Evolutionary conservation across 139 green algal species (phyloP).

Genomic region (Trebouxia sp.): DNA sequence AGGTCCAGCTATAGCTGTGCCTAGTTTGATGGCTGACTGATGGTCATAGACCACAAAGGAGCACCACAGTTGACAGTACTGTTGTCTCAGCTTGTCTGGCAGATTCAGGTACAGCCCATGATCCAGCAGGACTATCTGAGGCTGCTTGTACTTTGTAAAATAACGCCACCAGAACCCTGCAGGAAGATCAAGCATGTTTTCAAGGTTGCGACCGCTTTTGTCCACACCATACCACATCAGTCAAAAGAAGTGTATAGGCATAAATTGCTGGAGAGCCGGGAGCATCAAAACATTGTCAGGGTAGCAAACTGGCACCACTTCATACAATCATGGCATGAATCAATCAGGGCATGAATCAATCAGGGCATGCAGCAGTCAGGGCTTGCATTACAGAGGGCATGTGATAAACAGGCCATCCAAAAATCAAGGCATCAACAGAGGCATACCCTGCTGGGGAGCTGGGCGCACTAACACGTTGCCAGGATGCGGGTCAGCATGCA

Average conservation of each 20-base stretch:
- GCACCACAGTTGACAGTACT: conserved; percentile 79
- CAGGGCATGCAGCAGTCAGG: background rate
- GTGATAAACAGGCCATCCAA: background rate
- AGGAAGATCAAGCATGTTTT: background rate
- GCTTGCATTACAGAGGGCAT: background rate
- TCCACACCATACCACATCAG: no score
- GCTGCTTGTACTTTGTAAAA: conserved; percentile 47
- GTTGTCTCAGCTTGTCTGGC: conserved; percentile 52
- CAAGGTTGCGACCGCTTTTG: background rate
- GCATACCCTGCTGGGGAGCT: conserved; percentile 25
- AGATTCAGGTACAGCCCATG: conserved; percentile 82
- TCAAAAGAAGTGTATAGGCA: no score
- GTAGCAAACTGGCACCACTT: no score
- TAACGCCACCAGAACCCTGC: conserved; percentile 45
- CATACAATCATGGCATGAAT: no score
- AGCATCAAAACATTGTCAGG: no score
- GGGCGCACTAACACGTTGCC: conserved; percentile 78
- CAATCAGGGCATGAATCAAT: no score
- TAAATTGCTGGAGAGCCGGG: no score
- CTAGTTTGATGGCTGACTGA: conserved; percentile 27
- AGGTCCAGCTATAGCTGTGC: conserved; percentile 44
- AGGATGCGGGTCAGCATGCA: conserved; percentile 69
- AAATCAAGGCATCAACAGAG: no score
- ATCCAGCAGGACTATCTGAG: conserved; percentile 87
- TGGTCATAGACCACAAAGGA: conserved; percentile 42